Conservation (phyloP, 2,329 filamentous ascomycete species). For the Ascochyta viciae-villosae region DNA sequence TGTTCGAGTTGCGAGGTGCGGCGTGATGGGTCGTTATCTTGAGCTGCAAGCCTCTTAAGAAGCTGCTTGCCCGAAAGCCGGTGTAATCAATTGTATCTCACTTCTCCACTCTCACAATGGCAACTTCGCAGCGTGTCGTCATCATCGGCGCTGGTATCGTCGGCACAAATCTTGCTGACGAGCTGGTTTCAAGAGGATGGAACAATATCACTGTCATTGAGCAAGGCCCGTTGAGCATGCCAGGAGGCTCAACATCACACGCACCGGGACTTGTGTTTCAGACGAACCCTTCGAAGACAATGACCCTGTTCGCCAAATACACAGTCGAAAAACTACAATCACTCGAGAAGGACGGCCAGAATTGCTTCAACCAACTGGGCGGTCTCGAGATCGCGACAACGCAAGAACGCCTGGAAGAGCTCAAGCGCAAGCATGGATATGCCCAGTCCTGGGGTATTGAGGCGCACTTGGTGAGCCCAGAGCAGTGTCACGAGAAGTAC, state of each 20-base stretch:
- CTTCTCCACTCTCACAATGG: slow-evolving; percentile 24
- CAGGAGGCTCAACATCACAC: slow-evolving; percentile 70
- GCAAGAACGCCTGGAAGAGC: slow-evolving; percentile 63
- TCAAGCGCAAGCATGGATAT: slow-evolving; percentile 69
- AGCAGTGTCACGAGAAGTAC: slow-evolving; percentile 62
- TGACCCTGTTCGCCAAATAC: slow-evolving; percentile 67
- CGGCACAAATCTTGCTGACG: slow-evolving; percentile 68
- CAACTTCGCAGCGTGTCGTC: slow-evolving; percentile 51
- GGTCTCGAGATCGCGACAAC: slow-evolving; percentile 70
- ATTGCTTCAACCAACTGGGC: slow-evolving; percentile 69
- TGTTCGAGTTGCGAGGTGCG: slow-evolving; percentile 17
- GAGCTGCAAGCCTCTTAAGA: slow-evolving; percentile 14
- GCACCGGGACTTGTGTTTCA: slow-evolving; percentile 71
- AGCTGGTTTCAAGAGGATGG: slow-evolving; percentile 69
- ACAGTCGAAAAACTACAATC: slow-evolving; percentile 67
- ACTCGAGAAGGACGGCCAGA: slow-evolving; percentile 52
- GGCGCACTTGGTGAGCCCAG: slow-evolving; percentile 58
- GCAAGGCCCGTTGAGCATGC: slow-evolving; percentile 68
- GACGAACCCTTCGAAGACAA: slow-evolving; percentile 64
- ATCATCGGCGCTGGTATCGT: slow-evolving; percentile 67
- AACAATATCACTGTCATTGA: slow-evolving; percentile 69
- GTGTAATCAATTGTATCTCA: slow-evolving; percentile 5
- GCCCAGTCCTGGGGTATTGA: slow-evolving; percentile 68
- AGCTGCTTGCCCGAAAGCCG: slow-evolving; percentile 1
- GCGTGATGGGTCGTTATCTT: slow-evolving; percentile 34